Base-by-base conservation (phyloP, 2,329 filamentous ascomycete species). In the Stromatinia cepivora region DNA sequence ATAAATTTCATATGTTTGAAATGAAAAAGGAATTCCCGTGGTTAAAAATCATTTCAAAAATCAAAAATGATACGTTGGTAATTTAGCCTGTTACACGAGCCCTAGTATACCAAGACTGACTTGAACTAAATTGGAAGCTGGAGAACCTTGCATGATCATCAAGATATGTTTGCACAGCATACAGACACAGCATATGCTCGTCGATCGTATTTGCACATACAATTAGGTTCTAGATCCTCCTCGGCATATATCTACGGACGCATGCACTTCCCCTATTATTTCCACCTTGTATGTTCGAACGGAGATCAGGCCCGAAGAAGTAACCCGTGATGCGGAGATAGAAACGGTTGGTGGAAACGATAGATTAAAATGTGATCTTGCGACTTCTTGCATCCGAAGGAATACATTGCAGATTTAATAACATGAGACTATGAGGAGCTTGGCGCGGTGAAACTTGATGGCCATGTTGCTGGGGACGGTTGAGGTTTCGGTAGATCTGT, bases 131-230 rank as follows among this genome's bases (percentile, higher is more conserved):
- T 39, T 36, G 46, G 34, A 64, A 64, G n/a, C 31, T 52, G n/a
- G 34, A 25, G 31, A 42, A 52, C 61, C 61, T n/a, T 64, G 46
- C 34, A 64, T 50, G 31, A 25, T 63, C 13, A 48, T 34, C 45
- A 50, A 63, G 22, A 50, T 25, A 39, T 63, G 31, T 50, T 13
- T 63, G 31, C 31, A 39, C 13, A 4, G 46, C 46, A 25, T 63
- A 36, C 22, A 63, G 34, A 50, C 28, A 63, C 59, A 10, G 20
- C 31, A 39, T 50, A 20, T 63, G 59, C 59, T 10, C 13, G 31
- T 22, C 28, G 15, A 50, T 39, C n/a, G 15, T 9, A 39, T 64
- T 39, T 52, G 61, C 61, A 64, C 20, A 42, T 34, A 25, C n/a
- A 42, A 39, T 52, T 15, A 64, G 46, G 15, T 45, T 36, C 34